Percentiles rank a stretch among this genome's conserved stretches.
Evolutionary conservation across 1,284 basidiomycete species (phyloP).

Genomic region (Rhizoctonia solani): DNA sequence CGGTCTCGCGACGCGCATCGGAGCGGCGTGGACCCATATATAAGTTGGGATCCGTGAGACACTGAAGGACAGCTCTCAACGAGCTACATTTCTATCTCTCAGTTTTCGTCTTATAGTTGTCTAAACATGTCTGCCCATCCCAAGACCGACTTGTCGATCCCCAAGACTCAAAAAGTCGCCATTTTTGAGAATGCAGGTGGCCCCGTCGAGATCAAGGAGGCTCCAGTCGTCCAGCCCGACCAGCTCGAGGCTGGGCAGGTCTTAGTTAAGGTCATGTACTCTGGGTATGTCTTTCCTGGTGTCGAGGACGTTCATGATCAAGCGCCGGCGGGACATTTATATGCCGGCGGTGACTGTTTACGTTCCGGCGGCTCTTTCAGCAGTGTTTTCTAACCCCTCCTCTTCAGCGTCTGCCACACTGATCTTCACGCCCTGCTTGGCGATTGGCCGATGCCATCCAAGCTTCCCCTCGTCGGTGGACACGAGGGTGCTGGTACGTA

Average conservation of each 20-base stretch:
- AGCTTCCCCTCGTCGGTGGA: conserved; percentile 79
- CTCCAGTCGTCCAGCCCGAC: conserved; percentile 59
- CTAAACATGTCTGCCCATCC: conserved; percentile 26
- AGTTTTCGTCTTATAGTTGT: background rate
- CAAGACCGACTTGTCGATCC: conserved; percentile 32
- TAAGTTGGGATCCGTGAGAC: background rate
- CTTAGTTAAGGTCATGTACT: conserved; percentile 75
- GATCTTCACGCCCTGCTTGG: conserved; percentile 71
- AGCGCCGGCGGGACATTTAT: conserved; percentile 32
- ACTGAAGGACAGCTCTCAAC: background rate
- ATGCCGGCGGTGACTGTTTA: background rate
- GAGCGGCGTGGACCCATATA: conserved; percentile 17
- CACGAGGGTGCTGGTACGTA: conserved; percentile 74
- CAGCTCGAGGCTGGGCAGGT: conserved; percentile 80
- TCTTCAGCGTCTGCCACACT: conserved; percentile 63
- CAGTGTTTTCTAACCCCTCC: background rate
- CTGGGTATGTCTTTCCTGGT: conserved; percentile 49
- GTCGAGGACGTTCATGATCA: conserved; percentile 40
- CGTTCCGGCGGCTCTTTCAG: conserved; percentile 7
- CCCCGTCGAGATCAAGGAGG: conserved; percentile 21
- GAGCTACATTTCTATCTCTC: background rate
- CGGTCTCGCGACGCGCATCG: conserved; percentile 21
- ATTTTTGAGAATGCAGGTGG: conserved; percentile 30
- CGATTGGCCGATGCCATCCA: conserved; percentile 73
- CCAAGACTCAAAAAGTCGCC: conserved; percentile 35